Base-by-base conservation (phyloP, 169 alveolate genomes). In the Plasmodium gonderi region DNA sequence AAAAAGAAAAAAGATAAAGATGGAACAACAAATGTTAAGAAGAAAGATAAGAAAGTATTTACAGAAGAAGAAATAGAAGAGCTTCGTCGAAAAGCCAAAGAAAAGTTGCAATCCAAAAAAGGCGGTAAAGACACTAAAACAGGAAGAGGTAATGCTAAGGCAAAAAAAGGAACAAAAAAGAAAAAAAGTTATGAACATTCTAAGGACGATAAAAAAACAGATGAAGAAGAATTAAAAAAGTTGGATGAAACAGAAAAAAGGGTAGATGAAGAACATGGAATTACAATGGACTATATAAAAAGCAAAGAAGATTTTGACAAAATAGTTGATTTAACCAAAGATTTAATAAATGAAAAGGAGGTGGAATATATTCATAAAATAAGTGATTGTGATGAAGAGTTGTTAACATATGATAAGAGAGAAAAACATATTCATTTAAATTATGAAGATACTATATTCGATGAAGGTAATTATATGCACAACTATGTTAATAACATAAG, bases 41-140 rank as follows among this genome's bases (percentile, higher is more conserved):
- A 82, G 26, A 82, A 82, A 82, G 79, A 40, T 20, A 82, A 82
- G 42, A 82, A 82, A 14, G 64, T 33, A 14, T 82, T 82, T 75
- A 69, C 92, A 20, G 92, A 82, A 82, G 92, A 82, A 69, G 92
- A 82, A 74, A 82, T 82, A 69, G 92, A 82, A 69, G 92, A 82
- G 64, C 64, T 82, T 7, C 47, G 82, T 29, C 74, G 38, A 68
- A 82, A 75, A 36, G 92, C 92, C n/a, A 82, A 82, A 54, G 92
- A 82, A 82, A 82, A 82, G 23, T 26, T 45, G 31, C 92, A 82
- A 68, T 72, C 92, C 36, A 81, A 81, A 26, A 82, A 69, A 49
- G 36, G 92, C n/a, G n/a, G n/a, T n/a, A n/a, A n/a, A 36, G 38
- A 54, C 69, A 31, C 7, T 54, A 31, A 54, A 20, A n/a, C n/a